Percentiles rank a stretch among this genome's conserved stretches.
Conservation (phyloP, 352 stramenopile species). For the Globisporangium middletonii region DNA sequence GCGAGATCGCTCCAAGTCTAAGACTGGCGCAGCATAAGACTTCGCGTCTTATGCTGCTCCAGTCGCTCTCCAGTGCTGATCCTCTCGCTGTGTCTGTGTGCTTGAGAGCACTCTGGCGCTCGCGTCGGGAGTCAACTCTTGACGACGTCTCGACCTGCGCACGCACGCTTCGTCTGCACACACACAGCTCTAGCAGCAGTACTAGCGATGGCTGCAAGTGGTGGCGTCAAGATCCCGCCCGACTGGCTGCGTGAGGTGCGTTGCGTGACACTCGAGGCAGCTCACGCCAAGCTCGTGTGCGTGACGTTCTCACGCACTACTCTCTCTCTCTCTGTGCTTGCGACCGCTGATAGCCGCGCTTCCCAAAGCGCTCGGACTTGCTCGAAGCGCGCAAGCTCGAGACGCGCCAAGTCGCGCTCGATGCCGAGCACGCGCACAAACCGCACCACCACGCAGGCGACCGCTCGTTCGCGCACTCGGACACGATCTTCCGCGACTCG, state of each 20-base stretch:
- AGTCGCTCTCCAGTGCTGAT: too few species aligned
- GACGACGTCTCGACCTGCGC: background rate
- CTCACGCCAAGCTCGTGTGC: background rate
- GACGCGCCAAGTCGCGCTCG: constrained; percentile 28
- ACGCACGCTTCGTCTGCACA: background rate
- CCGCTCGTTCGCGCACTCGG: constrained; percentile 29
- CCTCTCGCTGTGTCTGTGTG: background rate
- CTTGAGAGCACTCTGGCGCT: too few species aligned
- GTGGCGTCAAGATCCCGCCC: constrained; percentile 36
- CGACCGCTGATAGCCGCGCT: constrained; percentile 22
- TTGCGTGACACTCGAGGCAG: background rate
- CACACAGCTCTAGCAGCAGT: background rate
- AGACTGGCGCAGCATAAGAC: too few species aligned
- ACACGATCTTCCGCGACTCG: constrained; percentile 45
- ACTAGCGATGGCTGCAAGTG: constrained; percentile 4
- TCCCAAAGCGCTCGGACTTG: constrained; percentile 38
- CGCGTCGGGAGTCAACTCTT: too few species aligned
- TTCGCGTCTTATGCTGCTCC: background rate
- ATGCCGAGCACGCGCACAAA: background rate
- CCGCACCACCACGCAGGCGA: constrained; percentile 5
- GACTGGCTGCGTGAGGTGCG: constrained; percentile 45
- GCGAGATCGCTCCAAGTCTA: too few species aligned
- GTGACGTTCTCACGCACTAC: too few species aligned
- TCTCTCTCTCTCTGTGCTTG: too few species aligned
- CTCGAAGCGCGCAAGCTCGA: constrained; percentile 38